A percentile compares a stretch with the other conserved stretches of the same genome.
These are phyloP conservation scores for Backusella westeae DNA, from an alignment of 192 early-diverging fungal genomes.

Conservation along the genomic window DNA sequence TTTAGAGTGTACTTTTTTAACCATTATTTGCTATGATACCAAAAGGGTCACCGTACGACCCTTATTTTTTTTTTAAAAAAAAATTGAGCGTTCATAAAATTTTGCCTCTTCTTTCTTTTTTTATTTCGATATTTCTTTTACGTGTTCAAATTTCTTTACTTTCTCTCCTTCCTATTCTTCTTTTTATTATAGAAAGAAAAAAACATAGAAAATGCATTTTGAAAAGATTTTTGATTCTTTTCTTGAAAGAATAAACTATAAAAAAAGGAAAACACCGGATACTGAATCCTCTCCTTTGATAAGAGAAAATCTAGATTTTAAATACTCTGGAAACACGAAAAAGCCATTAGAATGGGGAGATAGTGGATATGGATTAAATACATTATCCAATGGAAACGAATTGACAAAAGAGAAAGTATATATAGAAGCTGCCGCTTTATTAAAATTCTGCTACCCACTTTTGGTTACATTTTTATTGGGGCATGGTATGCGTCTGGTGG, in stretches of 20 bases:
- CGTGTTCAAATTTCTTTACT: background rate
- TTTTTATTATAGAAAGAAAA: background rate
- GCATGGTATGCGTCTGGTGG: conserved; percentile 1
- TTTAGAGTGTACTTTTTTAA: background rate
- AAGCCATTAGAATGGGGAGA: background rate
- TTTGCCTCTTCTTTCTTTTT: background rate
- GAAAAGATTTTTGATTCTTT: background rate
- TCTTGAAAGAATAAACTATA: background rate
- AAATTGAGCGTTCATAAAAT: background rate
- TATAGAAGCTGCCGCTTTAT: conserved; percentile 1
- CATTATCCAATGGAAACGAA: background rate
- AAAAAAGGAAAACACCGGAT: background rate
- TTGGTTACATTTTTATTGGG: conserved; percentile 21
- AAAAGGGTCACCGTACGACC: background rate
- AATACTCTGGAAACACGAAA: background rate
- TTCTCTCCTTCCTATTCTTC: background rate
- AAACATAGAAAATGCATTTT: background rate
- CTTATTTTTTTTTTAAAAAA: background rate
- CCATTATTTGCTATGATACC: background rate
- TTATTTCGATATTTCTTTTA: background rate
- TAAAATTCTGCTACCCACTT: conserved; percentile 12
- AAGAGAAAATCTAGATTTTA: background rate
- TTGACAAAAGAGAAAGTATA: background rate
- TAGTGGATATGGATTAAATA: background rate
- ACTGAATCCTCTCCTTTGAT: background rate